Evolutionary conservation across 2,329 filamentous ascomycete species (phyloP).

Genomic region (Thermoascus crustaceus): DNA sequence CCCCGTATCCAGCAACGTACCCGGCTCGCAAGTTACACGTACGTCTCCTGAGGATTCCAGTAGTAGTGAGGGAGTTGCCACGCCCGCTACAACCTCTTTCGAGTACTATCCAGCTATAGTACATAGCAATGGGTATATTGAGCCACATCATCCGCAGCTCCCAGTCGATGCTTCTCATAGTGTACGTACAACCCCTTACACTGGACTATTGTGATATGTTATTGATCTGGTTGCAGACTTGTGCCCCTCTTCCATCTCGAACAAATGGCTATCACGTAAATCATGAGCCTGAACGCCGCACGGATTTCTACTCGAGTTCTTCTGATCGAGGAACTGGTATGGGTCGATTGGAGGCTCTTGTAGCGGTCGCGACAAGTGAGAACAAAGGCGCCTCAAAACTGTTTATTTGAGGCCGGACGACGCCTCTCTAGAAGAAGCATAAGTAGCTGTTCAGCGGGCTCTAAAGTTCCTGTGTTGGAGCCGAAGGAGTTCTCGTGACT

Average conservation of each 20-base stretch:
- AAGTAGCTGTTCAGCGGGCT: not conserved
- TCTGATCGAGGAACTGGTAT: constrained; percentile 29
- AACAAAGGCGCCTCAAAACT: constrained; percentile 30
- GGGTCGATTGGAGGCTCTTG: constrained; percentile 43
- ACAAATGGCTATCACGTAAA: constrained; percentile 21
- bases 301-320: constrained; percentile 21
- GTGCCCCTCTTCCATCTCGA: constrained; percentile 23
- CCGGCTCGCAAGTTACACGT: constrained; percentile 24
- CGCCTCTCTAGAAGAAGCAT: not conserved
- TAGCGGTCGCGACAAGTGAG: constrained; percentile 43
- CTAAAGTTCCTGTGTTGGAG: not conserved
- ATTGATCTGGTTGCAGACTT: constrained; percentile 22
- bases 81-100: constrained; percentile 39
- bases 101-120: constrained; percentile 43
- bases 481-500: too few relatives aligned
- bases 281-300: constrained; percentile 19
- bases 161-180: constrained; percentile 30
- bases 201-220: constrained; percentile 8
- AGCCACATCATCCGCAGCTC: constrained; percentile 31
- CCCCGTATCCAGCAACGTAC: constrained; percentile 19
- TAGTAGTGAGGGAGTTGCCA: constrained; percentile 42
- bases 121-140: constrained; percentile 40
- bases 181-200: constrained; percentile 24
- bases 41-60: constrained; percentile 43
- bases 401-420: constrained; percentile 19